Percentiles rank a stretch among this genome's conserved stretches.
phyloP scores from a whole-genome alignment of 176 grass and related monocot species.

The Thinopyrum elongatum region DNA sequence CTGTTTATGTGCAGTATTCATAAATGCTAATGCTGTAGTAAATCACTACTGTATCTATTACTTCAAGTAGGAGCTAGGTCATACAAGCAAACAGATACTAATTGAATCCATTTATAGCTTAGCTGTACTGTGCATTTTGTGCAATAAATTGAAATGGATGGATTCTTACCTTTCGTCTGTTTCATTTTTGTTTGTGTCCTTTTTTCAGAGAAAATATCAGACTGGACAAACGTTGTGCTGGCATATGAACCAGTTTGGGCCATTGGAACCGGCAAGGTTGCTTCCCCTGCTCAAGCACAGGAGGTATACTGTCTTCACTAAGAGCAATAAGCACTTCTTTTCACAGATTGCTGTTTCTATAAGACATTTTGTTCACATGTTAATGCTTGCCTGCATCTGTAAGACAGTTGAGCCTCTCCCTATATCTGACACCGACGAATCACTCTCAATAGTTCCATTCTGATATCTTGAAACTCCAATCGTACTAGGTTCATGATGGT shows the following conservation, averaged over 20 bases:
- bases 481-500: slow-evolving; percentile 61
- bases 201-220: slow-evolving; percentile 60
- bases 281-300: slow-evolving; percentile 75
- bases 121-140: background rate
- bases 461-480: background rate
- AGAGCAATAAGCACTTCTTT: background rate
- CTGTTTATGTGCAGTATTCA: no score
- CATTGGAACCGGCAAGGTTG: slow-evolving; percentile 92
- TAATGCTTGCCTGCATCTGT: background rate
- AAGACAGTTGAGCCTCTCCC: background rate
- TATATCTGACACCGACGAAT: background rate
- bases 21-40: no score
- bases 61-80: no score
- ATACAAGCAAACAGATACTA: no score
- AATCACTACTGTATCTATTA: no score
- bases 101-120: background rate
- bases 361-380: background rate
- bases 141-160: background rate
- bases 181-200: background rate
- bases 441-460: background rate
- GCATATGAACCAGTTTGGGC: slow-evolving; percentile 97
- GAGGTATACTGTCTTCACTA: slow-evolving; percentile 48
- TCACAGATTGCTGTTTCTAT: background rate
- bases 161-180: background rate
- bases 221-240: slow-evolving; percentile 79